Evolutionary conservation across 139 green algal genomes (phyloP).

Genomic region (Chlorella vulgaris): DNA sequence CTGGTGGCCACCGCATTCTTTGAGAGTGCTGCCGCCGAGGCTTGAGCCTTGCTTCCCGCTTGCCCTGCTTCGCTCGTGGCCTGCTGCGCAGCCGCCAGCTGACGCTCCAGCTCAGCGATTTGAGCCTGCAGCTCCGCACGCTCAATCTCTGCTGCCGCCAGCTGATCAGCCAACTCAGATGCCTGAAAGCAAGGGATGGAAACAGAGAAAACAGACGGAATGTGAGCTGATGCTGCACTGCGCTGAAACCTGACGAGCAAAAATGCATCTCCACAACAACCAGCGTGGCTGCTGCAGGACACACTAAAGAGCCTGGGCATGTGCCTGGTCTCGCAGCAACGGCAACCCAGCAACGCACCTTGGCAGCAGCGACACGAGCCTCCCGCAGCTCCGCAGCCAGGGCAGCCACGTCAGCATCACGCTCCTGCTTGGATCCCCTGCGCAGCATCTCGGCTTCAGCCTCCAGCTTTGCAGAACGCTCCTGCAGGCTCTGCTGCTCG

Average conservation of each 20-base stretch:
- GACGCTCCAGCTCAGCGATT: background rate
- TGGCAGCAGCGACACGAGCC: background rate
- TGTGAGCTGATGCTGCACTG: background rate
- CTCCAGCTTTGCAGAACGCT: background rate
- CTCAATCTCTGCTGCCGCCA: background rate
- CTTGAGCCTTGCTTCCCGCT: background rate
- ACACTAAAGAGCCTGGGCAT: background rate
- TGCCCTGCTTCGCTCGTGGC: background rate
- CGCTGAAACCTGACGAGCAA: background rate
- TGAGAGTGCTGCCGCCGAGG: background rate
- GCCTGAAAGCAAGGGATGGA: background rate
- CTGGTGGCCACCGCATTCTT: background rate
- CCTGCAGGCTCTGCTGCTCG: background rate
- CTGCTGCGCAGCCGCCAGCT: background rate
- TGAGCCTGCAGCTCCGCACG: background rate
- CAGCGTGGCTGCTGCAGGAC: background rate
- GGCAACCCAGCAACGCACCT: background rate
- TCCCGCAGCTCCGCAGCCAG: background rate
- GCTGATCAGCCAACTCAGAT: background rate
- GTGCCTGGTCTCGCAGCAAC: background rate
- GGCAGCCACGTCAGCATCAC: background rate
- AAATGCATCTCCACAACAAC: background rate
- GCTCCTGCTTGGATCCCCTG: background rate
- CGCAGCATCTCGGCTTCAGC: background rate
- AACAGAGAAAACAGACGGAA: background rate